Percentiles rank a stretch among this genome's conserved stretches.
These are phyloP conservation scores for Tricholoma matsutake DNA, from an alignment of 768 basidiomycete species.

Conservation along the genomic window DNA sequence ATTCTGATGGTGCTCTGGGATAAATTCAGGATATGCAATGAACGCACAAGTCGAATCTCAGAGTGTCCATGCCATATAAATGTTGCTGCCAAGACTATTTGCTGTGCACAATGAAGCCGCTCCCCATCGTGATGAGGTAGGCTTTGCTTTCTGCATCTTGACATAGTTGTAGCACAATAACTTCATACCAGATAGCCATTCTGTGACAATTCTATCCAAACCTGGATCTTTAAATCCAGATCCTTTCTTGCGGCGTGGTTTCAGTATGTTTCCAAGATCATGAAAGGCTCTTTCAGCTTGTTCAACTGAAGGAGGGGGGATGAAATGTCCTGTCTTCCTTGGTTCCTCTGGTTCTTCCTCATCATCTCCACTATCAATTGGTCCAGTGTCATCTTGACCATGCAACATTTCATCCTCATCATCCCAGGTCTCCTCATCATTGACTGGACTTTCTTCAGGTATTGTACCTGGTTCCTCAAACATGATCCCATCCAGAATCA, in stretches of 20 bases:
- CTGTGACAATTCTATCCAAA: not conserved
- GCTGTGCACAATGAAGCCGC: not conserved
- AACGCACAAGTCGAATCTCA: not conserved
- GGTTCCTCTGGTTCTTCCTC: too few species aligned
- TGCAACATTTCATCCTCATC: too few species aligned
- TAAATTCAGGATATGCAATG: not conserved
- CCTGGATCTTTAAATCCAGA: not conserved
- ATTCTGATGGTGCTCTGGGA: not conserved
- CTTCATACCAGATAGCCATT: not conserved
- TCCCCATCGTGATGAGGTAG: not conserved
- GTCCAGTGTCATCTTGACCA: too few species aligned
- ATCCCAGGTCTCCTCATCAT: too few species aligned
- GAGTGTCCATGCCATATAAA: slow-evolving; percentile 5
- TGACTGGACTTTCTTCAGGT: too few species aligned
- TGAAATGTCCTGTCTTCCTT: too few species aligned
- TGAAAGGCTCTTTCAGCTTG: too few species aligned
- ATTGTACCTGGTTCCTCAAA: too few species aligned
- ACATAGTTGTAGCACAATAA: not conserved
- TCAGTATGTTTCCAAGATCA: not conserved
- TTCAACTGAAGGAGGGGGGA: too few species aligned
- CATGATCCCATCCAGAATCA: too few species aligned
- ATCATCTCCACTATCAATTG: too few species aligned
- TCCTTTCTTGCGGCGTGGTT: not conserved
- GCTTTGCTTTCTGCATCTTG: not conserved
- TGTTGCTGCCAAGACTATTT: not conserved